These are phyloP conservation scores for Fusarium fujikuroi DNA, from an alignment of 2,329 filamentous ascomycete species.

Conservation along the genomic window DNA sequence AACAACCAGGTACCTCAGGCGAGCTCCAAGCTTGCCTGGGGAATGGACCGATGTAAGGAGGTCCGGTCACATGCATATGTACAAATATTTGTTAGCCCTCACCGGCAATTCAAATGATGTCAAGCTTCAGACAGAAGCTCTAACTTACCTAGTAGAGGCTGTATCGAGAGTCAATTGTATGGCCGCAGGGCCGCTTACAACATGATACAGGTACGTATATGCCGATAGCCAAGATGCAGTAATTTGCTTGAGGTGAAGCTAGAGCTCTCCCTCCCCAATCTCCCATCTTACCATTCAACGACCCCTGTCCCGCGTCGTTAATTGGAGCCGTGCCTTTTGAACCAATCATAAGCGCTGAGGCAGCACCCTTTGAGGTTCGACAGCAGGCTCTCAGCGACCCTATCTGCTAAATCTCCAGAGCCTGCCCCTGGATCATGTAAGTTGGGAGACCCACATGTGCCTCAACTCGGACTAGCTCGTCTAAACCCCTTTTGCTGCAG, in stretches of 20 bases:
- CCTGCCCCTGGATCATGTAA: conserved; percentile 37
- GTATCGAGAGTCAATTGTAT: conserved; percentile 5
- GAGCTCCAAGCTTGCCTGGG: conserved; percentile 22
- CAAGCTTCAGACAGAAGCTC: not conserved
- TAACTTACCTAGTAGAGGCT: not conserved
- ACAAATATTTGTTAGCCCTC: not conserved
- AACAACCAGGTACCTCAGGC: conserved; percentile 22
- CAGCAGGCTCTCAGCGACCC: conserved; percentile 35
- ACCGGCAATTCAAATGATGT: not conserved
- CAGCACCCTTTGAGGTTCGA: conserved; percentile 13
- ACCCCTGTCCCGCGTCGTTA: conserved; percentile 38
- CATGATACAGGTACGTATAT: not conserved
- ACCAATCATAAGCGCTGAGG: conserved; percentile 35
- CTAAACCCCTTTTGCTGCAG: conserved; percentile 50
- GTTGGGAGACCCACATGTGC: conserved; percentile 37
- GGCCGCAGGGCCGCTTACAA: not conserved
- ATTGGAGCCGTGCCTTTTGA: conserved; percentile 31
- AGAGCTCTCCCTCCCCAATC: conserved; percentile 41
- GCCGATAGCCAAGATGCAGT: conserved; percentile 17
- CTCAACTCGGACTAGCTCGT: conserved; percentile 40
- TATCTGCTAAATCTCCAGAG: conserved; percentile 47
- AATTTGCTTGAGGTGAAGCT: conserved; percentile 36
- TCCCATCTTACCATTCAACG: conserved; percentile 34
- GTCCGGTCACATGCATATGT: not conserved
- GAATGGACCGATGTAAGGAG: conserved; percentile 23